Percentiles rank a stretch among this genome's conserved stretches.
phyloP scores from a whole-genome alignment of 495 filamentous ascomycete species.

The Pyrenula aspistea region DNA sequence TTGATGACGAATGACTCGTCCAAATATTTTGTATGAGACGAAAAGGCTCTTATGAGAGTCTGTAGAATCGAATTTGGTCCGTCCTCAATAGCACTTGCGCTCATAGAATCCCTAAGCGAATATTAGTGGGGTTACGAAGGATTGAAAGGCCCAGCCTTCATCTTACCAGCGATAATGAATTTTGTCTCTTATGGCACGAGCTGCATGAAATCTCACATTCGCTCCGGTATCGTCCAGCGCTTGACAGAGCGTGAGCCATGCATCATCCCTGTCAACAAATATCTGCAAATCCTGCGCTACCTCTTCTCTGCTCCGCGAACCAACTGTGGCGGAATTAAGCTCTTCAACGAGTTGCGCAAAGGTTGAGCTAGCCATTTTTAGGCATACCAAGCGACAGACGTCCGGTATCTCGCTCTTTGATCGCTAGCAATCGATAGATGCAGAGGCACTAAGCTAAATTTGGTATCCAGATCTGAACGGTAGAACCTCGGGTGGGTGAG shows the following conservation, averaged over 20 bases:
- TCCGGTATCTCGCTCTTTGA: no score
- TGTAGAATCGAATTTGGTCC: not conserved
- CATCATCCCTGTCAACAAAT: not conserved
- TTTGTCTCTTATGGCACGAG: not conserved
- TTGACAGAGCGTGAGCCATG: not conserved
- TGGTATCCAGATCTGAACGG: no score
- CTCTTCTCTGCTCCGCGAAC: not conserved
- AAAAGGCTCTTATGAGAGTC: not conserved
- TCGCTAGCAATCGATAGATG: no score
- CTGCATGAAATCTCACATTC: not conserved
- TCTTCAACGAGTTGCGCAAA: not conserved
- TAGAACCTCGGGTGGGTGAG: no score
- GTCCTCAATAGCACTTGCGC: not conserved
- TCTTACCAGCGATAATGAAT: not conserved
- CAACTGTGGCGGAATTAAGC: not conserved
- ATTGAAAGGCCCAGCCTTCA: not conserved
- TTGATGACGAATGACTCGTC: not conserved
- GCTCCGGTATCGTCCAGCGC: not conserved
- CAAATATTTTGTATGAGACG: not conserved
- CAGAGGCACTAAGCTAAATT: no score
- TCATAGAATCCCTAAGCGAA: not conserved
- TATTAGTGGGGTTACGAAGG: not conserved
- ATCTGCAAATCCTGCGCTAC: not conserved
- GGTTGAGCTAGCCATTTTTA: not conserved
- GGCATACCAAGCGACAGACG: no score